These are phyloP conservation scores for Penicillium sp. DNA, from an alignment of 2,329 filamentous ascomycete species.

Conservation along the genomic window DNA sequence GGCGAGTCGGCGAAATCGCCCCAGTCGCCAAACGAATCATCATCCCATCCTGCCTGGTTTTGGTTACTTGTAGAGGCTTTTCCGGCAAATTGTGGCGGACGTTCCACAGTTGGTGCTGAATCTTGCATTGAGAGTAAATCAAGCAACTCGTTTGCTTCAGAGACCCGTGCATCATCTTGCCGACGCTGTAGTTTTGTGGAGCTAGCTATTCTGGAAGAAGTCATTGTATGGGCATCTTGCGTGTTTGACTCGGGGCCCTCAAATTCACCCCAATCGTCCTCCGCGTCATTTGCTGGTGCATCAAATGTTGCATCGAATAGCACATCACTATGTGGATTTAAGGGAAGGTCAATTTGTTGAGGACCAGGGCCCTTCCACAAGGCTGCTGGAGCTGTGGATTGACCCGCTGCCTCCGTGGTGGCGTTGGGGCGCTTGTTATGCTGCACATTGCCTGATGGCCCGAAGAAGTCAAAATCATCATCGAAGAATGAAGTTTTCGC, in stretches of 20 bases:
- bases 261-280: constrained; percentile 49
- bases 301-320: constrained; percentile 59
- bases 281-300: constrained; percentile 24
- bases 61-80: constrained; percentile 14
- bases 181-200: background rate
- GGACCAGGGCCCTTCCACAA: constrained; percentile 9
- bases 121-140: constrained; percentile 32
- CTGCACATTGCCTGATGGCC: background rate
- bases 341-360: constrained; percentile 18
- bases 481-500: constrained; percentile 24
- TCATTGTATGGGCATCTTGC: constrained; percentile 1
- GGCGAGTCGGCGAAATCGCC: constrained; percentile 20
- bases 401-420: background rate
- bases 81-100: background rate
- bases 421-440: background rate
- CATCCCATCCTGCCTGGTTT: constrained; percentile 12
- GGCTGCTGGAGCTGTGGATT: constrained; percentile 7
- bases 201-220: background rate
- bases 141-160: constrained; percentile 25
- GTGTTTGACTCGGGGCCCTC: constrained; percentile 33
- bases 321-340: constrained; percentile 46
- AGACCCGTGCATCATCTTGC: background rate
- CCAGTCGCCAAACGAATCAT: constrained; percentile 23
- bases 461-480: constrained; percentile 17
- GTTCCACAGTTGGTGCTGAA: constrained; percentile 9